These are phyloP conservation scores for Candida boidinii DNA, from an alignment of 805 yeast genomes.

Conservation along the genomic window DNA sequence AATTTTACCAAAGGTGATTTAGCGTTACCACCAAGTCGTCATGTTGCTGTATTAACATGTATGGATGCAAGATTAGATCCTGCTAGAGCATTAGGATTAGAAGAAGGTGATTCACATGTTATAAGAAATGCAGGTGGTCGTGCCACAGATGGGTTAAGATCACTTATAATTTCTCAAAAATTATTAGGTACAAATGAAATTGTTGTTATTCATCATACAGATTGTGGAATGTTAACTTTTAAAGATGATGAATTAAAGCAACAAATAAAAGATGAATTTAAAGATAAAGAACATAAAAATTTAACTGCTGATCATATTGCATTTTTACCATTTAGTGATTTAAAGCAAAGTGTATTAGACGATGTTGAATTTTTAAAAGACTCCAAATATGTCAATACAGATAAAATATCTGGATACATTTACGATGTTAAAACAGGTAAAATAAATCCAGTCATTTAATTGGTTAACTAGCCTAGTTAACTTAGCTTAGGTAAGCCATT, in stretches of 20 bases:
- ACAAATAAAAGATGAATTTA: not conserved
- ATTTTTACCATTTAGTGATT: conserved; percentile 28
- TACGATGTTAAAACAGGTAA: conserved; percentile 30
- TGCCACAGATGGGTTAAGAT: conserved; percentile 29
- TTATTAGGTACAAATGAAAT: conserved; percentile 31
- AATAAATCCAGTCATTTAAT: conserved; percentile 17
- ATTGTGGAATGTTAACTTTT: conserved; percentile 37
- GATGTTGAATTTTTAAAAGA: conserved; percentile 25
- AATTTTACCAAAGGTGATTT: conserved; percentile 22
- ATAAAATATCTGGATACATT: conserved; percentile 29
- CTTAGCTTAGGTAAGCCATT: no score
- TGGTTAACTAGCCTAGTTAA: no score
- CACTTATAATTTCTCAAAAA: conserved; percentile 31
- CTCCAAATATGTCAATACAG: conserved; percentile 25
- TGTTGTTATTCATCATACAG: conserved; percentile 32
- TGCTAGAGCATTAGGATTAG: conserved; percentile 25
- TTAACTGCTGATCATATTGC: conserved; percentile 19
- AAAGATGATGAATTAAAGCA: conserved; percentile 20
- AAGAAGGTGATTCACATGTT: conserved; percentile 35
- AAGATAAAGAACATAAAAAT: no score
- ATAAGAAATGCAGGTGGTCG: conserved; percentile 37
- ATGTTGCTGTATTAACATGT: conserved; percentile 28
- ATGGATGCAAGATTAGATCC: conserved; percentile 36
- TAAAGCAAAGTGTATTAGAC: conserved; percentile 26
- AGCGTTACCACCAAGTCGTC: conserved; percentile 28